Evolutionary conservation across 768 basidiomycete genomes (phyloP), one percentile per base, ranked within the genome.

Genomic region (Trametes meyenii): DNA sequence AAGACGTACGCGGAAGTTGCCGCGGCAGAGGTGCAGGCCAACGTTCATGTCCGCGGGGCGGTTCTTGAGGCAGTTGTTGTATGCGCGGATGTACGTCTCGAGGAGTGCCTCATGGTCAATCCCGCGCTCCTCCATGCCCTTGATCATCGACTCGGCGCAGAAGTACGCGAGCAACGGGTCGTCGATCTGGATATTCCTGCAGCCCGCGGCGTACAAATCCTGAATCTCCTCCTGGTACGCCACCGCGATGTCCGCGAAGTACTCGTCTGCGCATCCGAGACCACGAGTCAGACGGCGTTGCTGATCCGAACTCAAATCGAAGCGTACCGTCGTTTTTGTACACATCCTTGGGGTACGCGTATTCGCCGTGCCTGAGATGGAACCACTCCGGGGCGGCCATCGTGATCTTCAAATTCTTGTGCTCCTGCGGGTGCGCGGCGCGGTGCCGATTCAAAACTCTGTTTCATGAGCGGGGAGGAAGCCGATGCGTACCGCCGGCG

Each of bases 351-450:
- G 83, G 83, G 67, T 85, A 87, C 6, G 84, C 84, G 62, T 85
- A 83, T 10, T 77, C 79, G 51, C 88, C 88, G 69, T 87, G 86
- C 24, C 84, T 82, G 29, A 88, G 82, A 70, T 88, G 86, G 71
- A 84, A 86, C 86, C 87, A 88, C 38, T 85, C 84, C 3, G 89
- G 89, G 0, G 88, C 83, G 61, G 84, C 86, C 72, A 89, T 76
- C 14, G 86, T 90, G 60, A 91, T 68, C 71, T 93, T 92, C 72
- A 91, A 81, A 67, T 80, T 77, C 68, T 80, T 80, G 60, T 88
- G 83, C 67, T 89, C 87, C 83, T 86, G 52, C 16, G n/a, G 29
- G 23, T 38, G 23, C 63, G 21, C 13, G 36, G n/a, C n/a, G n/a
- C n/a, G n/a, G n/a, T n/a, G n/a, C n/a, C n/a, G 8, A 33, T 56